Conservation (phyloP, 768 basidiomycete genomes). For the Mycena galericulata region DNA sequence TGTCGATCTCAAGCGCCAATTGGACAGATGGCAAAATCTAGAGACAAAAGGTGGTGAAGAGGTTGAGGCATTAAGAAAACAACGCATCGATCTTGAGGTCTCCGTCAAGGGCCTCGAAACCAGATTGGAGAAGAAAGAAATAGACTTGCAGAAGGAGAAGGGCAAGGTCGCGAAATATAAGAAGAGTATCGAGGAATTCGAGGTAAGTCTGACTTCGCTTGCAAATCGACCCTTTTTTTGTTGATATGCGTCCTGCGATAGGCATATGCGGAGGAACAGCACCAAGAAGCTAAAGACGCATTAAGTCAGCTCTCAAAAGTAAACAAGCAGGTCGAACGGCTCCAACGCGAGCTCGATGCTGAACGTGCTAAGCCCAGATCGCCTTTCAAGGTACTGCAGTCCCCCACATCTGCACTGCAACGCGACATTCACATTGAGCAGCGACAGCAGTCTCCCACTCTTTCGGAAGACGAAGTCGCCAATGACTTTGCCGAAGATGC, state of each 20-base stretch:
- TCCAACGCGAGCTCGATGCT: constrained; percentile 57
- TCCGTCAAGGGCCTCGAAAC: constrained; percentile 61
- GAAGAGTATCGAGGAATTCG: constrained; percentile 54
- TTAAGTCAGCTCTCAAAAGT: constrained; percentile 51
- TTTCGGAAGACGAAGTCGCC: constrained; percentile 40
- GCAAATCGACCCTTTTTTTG: constrained; percentile 1
- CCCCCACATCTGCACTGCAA: background rate
- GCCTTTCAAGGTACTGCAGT: constrained; percentile 37
- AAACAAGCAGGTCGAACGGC: constrained; percentile 57
- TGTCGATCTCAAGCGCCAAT: constrained; percentile 68
- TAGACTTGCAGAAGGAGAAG: constrained; percentile 58
- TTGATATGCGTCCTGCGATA: constrained; percentile 36
- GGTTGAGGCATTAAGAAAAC: constrained; percentile 64
- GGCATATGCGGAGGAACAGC: constrained; percentile 52
- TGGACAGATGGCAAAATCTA: constrained; percentile 75
- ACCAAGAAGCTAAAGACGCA: constrained; percentile 50
- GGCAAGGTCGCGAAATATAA: constrained; percentile 57
- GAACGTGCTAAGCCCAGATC: constrained; percentile 49
- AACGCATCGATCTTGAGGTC: constrained; percentile 67
- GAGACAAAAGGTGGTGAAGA: constrained; percentile 75
- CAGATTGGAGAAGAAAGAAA: constrained; percentile 49
- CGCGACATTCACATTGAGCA: background rate
- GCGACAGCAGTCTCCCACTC: constrained; percentile 25
- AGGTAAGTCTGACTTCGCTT: constrained; percentile 50
- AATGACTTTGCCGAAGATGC: constrained; percentile 30